Evolutionary conservation across 2,329 filamentous ascomycete genomes (phyloP), one percentile per base, ranked within the genome.

Genomic region (Apiospora phragmitis): DNA sequence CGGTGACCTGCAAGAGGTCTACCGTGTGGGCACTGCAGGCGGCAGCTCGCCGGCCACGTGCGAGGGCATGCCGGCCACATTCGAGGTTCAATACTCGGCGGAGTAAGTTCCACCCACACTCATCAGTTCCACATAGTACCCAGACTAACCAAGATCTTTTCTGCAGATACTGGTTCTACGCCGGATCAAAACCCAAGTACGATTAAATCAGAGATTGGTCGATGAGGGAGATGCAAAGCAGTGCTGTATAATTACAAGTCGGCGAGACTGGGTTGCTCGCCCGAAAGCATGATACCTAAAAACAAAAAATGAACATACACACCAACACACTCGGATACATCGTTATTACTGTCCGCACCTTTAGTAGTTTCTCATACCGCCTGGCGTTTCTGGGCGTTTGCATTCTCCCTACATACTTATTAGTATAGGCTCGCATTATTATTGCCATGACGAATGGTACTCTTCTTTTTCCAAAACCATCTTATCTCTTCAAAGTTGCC

Each of bases 21-120:
- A 95, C 83, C 89, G 95, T 16, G 83, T 98, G 62, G 88, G 93
- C 76, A 98, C 95, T 14, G 94, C 92, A 0, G 95, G 94, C 35
- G 95, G 95, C 14, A 89, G 87, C 65, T 83, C 94, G 1, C 95
- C 95, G 0, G 84, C 88, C 35, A 93, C 90, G 0, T 98, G 95
- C 79, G 80, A 87, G 43, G 92, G 90, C 14, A 86, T 90, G 85
- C 80, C 85, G 0, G 84, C 86, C 14, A 78, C 81, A 0, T 95
- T 98, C 75, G 84, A 91, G 72, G 89, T 97, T 18, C 86, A 95
- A 77, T 98, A 98, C 82, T 87, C 93, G 42, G 91, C 95, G 55
- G 89, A 95, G 87, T 98, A 93, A 88, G 91, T 92, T 42, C 74
- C 71, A 73, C 70, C 47, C 16, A 65, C 68, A 43, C 11, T 42